Percentiles rank a stretch among this genome's conserved stretches.
phyloP scores from a whole-genome alignment of 768 basidiomycete genomes.

The Baorangia bicolor region DNA sequence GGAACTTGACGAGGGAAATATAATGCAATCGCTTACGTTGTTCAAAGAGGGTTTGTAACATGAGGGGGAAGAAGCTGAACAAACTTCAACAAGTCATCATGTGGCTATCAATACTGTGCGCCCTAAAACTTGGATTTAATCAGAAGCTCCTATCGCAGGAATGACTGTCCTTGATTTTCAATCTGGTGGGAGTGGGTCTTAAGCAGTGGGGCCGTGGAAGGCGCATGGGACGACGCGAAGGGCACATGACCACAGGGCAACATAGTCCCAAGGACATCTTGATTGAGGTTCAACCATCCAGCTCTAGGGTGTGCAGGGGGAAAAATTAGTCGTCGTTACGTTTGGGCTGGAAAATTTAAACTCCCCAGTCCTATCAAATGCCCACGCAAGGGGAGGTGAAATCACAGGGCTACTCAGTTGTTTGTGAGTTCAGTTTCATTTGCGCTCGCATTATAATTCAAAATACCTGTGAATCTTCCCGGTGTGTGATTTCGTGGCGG shows the following conservation, averaged over 20 bases:
- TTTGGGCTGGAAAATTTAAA: background rate
- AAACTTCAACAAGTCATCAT: background rate
- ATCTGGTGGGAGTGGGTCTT: background rate
- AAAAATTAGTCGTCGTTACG: background rate
- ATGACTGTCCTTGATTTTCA: constrained; percentile 7
- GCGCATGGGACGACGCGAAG: background rate
- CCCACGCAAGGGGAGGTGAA: background rate
- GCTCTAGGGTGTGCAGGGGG: background rate
- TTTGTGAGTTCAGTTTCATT: background rate
- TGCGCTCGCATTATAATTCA: no score
- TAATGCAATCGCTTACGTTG: constrained; percentile 4
- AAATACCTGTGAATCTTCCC: background rate
- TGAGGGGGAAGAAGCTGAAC: background rate
- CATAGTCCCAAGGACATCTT: background rate
- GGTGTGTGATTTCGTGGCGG: background rate
- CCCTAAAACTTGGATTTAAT: constrained; percentile 15
- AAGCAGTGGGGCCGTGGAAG: background rate
- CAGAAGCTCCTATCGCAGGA: constrained; percentile 8
- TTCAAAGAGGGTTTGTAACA: constrained; percentile 1
- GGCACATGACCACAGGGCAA: background rate
- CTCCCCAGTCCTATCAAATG: background rate
- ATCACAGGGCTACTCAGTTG: background rate
- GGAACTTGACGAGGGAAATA: background rate
- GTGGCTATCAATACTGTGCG: constrained; percentile 1
- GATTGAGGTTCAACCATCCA: background rate